Percentiles rank a stretch among this genome's conserved stretches.
Conservation (phyloP, 495 filamentous ascomycete species). For the Trichoderma orchidacearum region DNA sequence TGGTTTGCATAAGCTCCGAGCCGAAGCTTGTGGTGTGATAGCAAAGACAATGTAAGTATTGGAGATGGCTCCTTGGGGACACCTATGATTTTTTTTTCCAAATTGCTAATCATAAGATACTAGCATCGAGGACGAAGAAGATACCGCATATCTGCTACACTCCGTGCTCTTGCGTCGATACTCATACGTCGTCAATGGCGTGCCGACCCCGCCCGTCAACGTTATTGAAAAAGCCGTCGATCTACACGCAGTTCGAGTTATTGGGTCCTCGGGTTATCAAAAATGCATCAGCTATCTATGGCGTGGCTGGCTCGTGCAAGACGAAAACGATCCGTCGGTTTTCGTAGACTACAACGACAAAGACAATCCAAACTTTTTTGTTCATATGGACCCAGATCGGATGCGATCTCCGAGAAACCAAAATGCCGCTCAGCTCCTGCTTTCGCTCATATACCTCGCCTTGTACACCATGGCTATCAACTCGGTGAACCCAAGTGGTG, state of each 20-base stretch:
- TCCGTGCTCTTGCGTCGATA: slow-evolving; percentile 83
- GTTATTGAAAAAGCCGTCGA: slow-evolving; percentile 87
- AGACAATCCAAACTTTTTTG: slow-evolving; percentile 57
- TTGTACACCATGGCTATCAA: slow-evolving; percentile 89
- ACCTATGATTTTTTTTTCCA: background rate
- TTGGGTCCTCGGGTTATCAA: slow-evolving; percentile 87
- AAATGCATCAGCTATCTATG: slow-evolving; percentile 84
- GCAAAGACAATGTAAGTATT: slow-evolving; percentile 65
- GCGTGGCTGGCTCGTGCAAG: slow-evolving; percentile 91
- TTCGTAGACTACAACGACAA: slow-evolving; percentile 76
- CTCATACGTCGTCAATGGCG: slow-evolving; percentile 58
- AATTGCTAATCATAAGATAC: background rate
- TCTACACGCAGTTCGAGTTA: slow-evolving; percentile 74
- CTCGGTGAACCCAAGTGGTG: slow-evolving; percentile 61
- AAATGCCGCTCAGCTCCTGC: slow-evolving; percentile 72
- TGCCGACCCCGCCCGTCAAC: slow-evolving; percentile 63
- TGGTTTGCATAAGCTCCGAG: slow-evolving; percentile 64
- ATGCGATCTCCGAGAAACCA: slow-evolving; percentile 90
- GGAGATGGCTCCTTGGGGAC: background rate
- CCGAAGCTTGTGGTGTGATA: slow-evolving; percentile 81
- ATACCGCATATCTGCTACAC: slow-evolving; percentile 63
- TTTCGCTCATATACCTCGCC: slow-evolving; percentile 68
- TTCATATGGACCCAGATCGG: slow-evolving; percentile 82
- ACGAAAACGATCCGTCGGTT: slow-evolving; percentile 71
- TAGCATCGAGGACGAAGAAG: slow-evolving; percentile 70